Conservation (phyloP, 2,329 filamentous ascomycete genomes). For the Lecanoromycetidae sp. region DNA sequence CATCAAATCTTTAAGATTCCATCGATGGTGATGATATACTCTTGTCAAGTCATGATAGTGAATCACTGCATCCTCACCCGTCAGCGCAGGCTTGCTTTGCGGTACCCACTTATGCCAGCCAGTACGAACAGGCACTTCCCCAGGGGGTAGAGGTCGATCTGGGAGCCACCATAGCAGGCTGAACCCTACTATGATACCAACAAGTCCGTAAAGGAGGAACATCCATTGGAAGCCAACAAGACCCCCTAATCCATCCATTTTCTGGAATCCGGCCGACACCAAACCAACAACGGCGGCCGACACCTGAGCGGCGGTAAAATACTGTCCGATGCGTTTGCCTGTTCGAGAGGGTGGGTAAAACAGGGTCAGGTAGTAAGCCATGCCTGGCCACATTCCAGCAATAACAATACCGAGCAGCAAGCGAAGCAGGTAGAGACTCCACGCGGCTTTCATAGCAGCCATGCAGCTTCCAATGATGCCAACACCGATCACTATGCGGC, state of each 20-base stretch:
- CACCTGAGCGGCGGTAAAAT: conserved; percentile 79
- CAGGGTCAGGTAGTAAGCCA: conserved; percentile 83
- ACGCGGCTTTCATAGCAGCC: conserved; percentile 66
- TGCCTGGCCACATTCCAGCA: conserved; percentile 89
- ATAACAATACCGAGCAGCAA: conserved; percentile 78
- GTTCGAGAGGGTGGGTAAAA: conserved; percentile 83
- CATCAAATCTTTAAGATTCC: conserved; percentile 59
- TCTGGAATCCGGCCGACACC: conserved; percentile 80
- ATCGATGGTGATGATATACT: conserved; percentile 64
- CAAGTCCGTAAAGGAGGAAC: conserved; percentile 76
- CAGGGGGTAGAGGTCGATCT: conserved; percentile 65
- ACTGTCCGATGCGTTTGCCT: conserved; percentile 77
- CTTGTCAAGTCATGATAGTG: conserved; percentile 74
- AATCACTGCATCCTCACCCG: conserved; percentile 62
- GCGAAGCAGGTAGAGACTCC: conserved; percentile 77
- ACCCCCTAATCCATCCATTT: conserved; percentile 69
- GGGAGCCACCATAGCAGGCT: conserved; percentile 80
- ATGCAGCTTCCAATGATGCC: conserved; percentile 75
- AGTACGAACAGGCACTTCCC: conserved; percentile 41
- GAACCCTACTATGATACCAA: conserved; percentile 60
- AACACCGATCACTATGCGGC: conserved; percentile 76
- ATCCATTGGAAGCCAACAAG: conserved; percentile 82
- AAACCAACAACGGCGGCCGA: conserved; percentile 81
- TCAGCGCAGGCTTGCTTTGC: conserved; percentile 55
- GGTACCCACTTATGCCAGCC: conserved; percentile 56